Base-by-base conservation (phyloP, 768 basidiomycete genomes). In the Pleurotus giganteus region DNA sequence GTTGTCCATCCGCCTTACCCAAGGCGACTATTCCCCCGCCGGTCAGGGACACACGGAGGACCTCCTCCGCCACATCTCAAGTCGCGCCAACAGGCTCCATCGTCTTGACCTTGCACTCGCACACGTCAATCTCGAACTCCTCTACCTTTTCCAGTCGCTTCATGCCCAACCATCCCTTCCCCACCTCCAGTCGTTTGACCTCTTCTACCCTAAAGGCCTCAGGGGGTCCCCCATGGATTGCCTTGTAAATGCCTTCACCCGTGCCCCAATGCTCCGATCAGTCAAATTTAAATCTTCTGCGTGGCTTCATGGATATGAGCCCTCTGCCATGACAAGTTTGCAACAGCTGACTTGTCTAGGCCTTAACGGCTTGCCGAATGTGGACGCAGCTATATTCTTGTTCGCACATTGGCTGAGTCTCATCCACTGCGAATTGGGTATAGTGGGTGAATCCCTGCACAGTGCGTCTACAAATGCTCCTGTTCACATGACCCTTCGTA, bases 11-110 rank as follows among this genome's bases (percentile, higher is more conserved):
- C 62, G 65, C 2, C 58, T 73, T 9, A 62, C 60, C 46, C 72
- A 73, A 56, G 64, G 65, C 27, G 71, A 69, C 58, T 70, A 69
- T 54, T 69, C 68, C 23, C 61, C 61, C 47, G 63, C 57, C 27
- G 69, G 69, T 49, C 63, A 67, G 28, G 7, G 7, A 27, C 26
- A 24, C 27, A 32, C 46, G 26, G 46, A 31, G 29, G n/a, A 23
- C 46, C 4, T 47, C 23, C 24, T 31, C 46, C 27, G 29, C 17
- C 46, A 47, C n/a, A 29, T 29, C 46, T 23, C 26, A 31, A 13
- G 21, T 17, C 46, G 46, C 21, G 2, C 28, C 26, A 15, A 23
- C 15, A 12, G 21, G 27, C 26, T 19, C 23, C 12, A 27, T 12
- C 46, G 21, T 17, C 46, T 47, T 47, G n/a, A 28, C 12, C 27